Percentiles rank a stretch among this genome's conserved stretches.
Evolutionary conservation across 192 early-diverging fungal species (phyloP).

Genomic region (Coemansia sp.): DNA sequence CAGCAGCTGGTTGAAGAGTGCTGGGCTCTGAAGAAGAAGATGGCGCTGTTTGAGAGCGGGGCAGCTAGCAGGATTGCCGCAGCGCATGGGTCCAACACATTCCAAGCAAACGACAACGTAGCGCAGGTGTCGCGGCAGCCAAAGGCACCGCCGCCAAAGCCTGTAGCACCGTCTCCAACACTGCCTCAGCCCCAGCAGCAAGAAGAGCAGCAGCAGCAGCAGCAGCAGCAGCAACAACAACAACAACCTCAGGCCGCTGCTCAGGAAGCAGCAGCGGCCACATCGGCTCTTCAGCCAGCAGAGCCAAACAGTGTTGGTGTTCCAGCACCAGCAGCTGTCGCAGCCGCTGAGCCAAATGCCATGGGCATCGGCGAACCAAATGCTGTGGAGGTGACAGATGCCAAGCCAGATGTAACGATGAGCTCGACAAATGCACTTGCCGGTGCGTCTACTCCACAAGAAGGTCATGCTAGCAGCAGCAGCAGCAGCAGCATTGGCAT

Average conservation of each 20-base stretch:
- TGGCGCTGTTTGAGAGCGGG: constrained; percentile 46
- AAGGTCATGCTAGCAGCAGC: background rate
- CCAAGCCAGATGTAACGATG: background rate
- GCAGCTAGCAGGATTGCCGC: constrained; percentile 28
- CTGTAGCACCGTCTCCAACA: background rate
- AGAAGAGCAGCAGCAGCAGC: background rate
- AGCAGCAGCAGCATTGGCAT: background rate
- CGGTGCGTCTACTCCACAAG: background rate
- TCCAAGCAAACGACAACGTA: constrained; percentile 40
- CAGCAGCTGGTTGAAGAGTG: constrained; percentile 53
- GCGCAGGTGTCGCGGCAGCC: constrained; percentile 35
- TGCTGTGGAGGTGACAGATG: background rate
- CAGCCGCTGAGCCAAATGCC: background rate
- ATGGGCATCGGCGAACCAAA: background rate
- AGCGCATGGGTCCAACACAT: constrained; percentile 15
- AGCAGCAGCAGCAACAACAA: background rate
- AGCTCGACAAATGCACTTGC: background rate
- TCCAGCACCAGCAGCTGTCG: background rate
- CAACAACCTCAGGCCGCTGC: background rate
- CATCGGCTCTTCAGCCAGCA: background rate
- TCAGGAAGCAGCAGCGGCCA: background rate
- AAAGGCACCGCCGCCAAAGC: constrained; percentile 21
- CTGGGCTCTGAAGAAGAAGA: constrained; percentile 53
- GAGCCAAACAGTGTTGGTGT: background rate
- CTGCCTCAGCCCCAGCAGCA: background rate